These are phyloP conservation scores for Kodamaea kaohsiungensis DNA, from an alignment of 805 yeast species.

Conservation along the genomic window DNA sequence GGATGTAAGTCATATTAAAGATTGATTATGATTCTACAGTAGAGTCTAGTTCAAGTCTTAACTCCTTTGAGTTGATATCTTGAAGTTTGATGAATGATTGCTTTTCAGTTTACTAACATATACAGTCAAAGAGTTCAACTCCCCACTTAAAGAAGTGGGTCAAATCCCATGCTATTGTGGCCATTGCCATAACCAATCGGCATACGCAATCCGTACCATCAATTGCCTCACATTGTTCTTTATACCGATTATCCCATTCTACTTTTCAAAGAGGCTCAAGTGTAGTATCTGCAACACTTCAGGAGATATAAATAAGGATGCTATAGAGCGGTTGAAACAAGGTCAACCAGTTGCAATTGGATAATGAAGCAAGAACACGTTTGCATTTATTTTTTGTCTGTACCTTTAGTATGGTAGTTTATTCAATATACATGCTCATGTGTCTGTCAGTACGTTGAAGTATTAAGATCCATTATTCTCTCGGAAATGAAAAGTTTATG, in stretches of 20 bases:
- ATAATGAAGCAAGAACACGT: background rate
- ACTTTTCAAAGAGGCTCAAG: constrained; percentile 50
- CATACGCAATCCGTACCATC: constrained; percentile 50
- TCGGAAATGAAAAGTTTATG: too few relatives aligned
- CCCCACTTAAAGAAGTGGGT: constrained; percentile 32
- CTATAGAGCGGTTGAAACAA: constrained; percentile 24
- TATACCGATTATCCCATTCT: constrained; percentile 55
- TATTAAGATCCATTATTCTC: background rate
- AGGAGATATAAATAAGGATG: constrained; percentile 27
- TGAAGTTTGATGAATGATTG: background rate
- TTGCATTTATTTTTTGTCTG: background rate
- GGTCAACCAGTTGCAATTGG: constrained; percentile 36
- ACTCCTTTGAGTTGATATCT: too few relatives aligned
- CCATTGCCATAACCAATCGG: constrained; percentile 58
- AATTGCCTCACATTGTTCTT: constrained; percentile 57
- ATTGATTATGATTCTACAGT: too few relatives aligned
- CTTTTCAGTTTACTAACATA: constrained; percentile 8
- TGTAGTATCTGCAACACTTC: constrained; percentile 53
- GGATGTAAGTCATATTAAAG: constrained; percentile 28
- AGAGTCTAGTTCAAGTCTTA: too few relatives aligned
- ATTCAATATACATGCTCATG: background rate
- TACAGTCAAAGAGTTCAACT: constrained; percentile 36
- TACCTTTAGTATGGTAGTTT: background rate
- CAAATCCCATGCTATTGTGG: constrained; percentile 49
- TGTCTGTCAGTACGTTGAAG: background rate